Evolutionary conservation across 2,329 filamentous ascomycete species (phyloP), one percentile per base, ranked within the genome.

Genomic region (Metarhizium guizhouense): DNA sequence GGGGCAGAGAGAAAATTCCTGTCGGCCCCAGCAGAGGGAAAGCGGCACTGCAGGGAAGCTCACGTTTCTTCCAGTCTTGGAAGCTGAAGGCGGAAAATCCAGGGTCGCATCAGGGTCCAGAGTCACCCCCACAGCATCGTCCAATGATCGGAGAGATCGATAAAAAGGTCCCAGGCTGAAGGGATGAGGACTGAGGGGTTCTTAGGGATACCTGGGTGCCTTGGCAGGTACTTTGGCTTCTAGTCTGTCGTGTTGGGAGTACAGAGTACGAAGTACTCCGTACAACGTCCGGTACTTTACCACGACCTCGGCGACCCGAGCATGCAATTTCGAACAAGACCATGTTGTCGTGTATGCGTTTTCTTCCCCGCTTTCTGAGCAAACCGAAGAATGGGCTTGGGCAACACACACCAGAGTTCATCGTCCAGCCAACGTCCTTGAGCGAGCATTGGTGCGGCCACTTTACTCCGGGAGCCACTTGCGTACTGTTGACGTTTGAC

Each of bases 81-180:
- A 43, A 38, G 43, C 48, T 32, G 40, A 30, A 40, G 52, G 25
- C 50, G 43, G 52, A 54, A 25, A 53, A 57, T 57, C 58, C 59
- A 70, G 65, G 64, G 68, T 67, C 66, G 60, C 59, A 60, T 58
- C 61, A 60, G 58, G 61, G 60, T 61, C 62, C 55, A 59, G 60
- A 61, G 49, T 55, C 52, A 54, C 5, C 53, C 51, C 36, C 56
- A 51, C 13, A 40, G n/a, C 50, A 54, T 54, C 58, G 54, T 52
- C 69, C 70, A 72, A 70, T 72, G 62, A 72, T 72, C 68, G 68
- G 64, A 38, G 49, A 64, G 68, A 71, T 71, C 65, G 67, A 62
- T 51, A 53, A 62, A 48, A 45, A 47, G 42, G 42, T 18, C 38
- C 52, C 56, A 55, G 55, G 59, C 42, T 38, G 47, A 56, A 49